phyloP scores from a whole-genome alignment of 2,329 filamentous ascomycete species.

The Nemania sp. region DNA sequence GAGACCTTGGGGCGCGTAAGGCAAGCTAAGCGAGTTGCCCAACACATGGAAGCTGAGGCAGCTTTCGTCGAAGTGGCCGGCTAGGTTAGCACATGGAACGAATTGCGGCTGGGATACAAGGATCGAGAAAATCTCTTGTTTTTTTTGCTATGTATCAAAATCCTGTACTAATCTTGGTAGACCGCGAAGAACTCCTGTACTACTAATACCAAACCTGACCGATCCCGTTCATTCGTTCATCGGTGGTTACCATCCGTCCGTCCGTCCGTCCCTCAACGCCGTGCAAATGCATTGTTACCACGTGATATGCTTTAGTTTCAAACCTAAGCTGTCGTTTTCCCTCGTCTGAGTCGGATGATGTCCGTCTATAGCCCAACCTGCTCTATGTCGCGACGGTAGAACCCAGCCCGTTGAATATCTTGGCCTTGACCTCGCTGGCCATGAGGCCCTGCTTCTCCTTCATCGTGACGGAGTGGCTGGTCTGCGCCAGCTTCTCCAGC shows the following conservation, averaged over 20 bases:
- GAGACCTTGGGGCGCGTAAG: conserved; percentile 35
- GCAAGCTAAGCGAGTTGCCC: conserved; percentile 29
- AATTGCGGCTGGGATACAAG: background rate
- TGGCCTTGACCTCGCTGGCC: conserved; percentile 40
- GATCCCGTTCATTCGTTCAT: conserved; percentile 15
- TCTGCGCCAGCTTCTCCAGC: conserved; percentile 38
- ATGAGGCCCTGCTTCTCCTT: conserved; percentile 43
- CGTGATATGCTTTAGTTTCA: conserved; percentile 13
- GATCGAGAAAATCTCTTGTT: background rate
- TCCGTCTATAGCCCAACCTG: conserved; percentile 7
- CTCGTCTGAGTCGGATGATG: background rate
- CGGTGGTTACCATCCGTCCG: conserved; percentile 6
- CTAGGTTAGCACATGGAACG: background rate
- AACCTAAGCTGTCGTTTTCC: conserved; percentile 7
- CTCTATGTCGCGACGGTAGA: conserved; percentile 8
- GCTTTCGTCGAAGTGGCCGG: background rate
- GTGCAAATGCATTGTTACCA: conserved; percentile 40
- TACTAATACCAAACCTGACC: conserved; percentile 17
- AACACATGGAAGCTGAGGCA: background rate
- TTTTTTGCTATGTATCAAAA: conserved; percentile 14
- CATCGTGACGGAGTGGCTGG: conserved; percentile 40
- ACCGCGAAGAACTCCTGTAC: conserved; percentile 30
- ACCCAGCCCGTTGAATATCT: conserved; percentile 40
- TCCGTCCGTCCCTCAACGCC: conserved; percentile 41
- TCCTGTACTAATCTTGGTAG: conserved; percentile 25